A percentile compares a stretch with the other conserved stretches of the same genome.
Conservation (phyloP, 2,329 filamentous ascomycete genomes). For the Ceratocystis variospora region DNA sequence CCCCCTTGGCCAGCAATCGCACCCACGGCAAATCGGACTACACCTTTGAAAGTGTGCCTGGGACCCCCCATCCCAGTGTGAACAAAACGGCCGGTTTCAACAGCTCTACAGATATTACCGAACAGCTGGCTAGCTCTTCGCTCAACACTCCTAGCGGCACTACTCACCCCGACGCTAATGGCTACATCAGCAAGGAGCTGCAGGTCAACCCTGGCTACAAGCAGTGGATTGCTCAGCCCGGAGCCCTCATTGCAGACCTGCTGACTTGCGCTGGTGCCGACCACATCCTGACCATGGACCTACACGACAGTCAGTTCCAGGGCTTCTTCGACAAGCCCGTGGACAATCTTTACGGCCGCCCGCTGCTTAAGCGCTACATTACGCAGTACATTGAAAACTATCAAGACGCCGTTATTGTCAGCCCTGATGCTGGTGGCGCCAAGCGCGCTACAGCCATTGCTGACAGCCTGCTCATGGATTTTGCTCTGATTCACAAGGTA, state of each 20-base stretch:
- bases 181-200: conserved; percentile 33
- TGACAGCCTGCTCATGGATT: conserved; percentile 83
- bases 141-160: conserved; percentile 42
- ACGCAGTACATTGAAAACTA: conserved; percentile 73
- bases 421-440: conserved; percentile 88
- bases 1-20: conserved; percentile 58
- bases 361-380: conserved; percentile 56
- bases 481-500: conserved; percentile 97
- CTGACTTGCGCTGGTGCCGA: conserved; percentile 91
- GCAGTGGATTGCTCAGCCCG: conserved; percentile 96
- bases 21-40: conserved; percentile 46
- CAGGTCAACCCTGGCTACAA: conserved; percentile 86
- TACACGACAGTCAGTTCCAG: conserved; percentile 93
- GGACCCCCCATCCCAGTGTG: conserved; percentile 64
- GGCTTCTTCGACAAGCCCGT: conserved; percentile 98
- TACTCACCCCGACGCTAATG: conserved; percentile 24
- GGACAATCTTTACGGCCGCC: conserved; percentile 86
- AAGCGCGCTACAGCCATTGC: conserved; percentile 94
- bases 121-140: conserved; percentile 55
- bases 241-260: conserved; percentile 85
- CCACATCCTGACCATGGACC: conserved; percentile 95
- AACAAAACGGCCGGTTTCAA: conserved; percentile 49
- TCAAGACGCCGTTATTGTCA: conserved; percentile 80
- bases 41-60: conserved; percentile 85
- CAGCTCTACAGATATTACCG: conserved; percentile 56